Evolutionary conservation across 257 asterid species (phyloP).

Genomic region (Solanum gracilifrons): DNA sequence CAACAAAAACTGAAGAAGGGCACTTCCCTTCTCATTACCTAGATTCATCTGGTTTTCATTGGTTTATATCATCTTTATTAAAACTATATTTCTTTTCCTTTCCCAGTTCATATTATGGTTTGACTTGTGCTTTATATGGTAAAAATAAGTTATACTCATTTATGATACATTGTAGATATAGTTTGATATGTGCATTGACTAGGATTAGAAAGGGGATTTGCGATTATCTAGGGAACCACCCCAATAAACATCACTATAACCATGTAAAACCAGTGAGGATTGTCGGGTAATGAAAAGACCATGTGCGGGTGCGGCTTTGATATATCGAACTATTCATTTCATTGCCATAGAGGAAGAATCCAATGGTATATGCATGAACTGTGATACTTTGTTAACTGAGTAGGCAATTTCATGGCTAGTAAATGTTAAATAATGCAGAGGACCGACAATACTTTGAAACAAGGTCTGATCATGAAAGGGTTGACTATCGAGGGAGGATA

Average conservation of each 20-base stretch:
- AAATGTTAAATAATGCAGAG: neutral
- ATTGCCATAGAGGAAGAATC: neutral
- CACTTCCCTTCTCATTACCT: neutral
- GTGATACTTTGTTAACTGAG: neutral
- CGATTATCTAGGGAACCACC: no score
- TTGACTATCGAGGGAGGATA: no score
- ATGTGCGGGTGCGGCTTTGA: neutral
- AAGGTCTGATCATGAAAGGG: neutral
- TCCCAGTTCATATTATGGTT: neutral
- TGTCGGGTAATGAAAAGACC: neutral
- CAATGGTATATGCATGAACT: neutral
- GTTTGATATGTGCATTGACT: neutral
- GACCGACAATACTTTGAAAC: neutral
- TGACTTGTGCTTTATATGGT: neutral
- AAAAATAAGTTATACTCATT: neutral
- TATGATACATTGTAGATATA: neutral
- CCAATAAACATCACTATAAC: neutral
- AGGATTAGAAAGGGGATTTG: neutral
- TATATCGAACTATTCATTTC: no score
- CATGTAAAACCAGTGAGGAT: neutral
- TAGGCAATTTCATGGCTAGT: neutral
- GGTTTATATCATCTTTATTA: neutral
- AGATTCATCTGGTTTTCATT: neutral
- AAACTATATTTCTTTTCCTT: neutral
- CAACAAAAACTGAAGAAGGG: neutral